Conservation (phyloP, 148 eudicot genomes). For the Linanthus parryae region DNA sequence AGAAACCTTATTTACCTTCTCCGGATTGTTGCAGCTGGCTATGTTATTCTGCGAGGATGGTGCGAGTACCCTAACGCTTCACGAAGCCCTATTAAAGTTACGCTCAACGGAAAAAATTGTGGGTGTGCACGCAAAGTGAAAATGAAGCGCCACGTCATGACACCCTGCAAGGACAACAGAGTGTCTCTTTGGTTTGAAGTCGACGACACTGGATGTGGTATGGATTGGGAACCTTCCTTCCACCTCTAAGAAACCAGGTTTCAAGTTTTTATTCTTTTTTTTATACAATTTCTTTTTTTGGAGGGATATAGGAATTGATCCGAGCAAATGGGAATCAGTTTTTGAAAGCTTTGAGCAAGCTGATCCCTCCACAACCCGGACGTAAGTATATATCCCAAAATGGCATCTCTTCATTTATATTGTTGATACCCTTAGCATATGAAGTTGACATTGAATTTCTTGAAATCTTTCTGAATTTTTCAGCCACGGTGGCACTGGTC, state of each 20-base stretch:
- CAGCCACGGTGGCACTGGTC: conserved; percentile 99
- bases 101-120: conserved; percentile 23
- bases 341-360: conserved; percentile 99
- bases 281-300: conserved; percentile 3
- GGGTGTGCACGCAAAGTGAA: conserved; percentile 18
- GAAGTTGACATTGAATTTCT: not conserved
- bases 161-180: conserved; percentile 43
- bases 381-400: conserved; percentile 35
- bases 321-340: conserved; percentile 92
- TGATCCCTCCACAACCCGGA: conserved; percentile 89
- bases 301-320: conserved; percentile 87
- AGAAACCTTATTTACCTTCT: not conserved
- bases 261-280: not conserved
- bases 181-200: conserved; percentile 86
- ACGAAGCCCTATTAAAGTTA: conserved; percentile 18
- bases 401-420: not conserved
- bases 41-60: conserved; percentile 87
- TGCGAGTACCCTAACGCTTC: conserved; percentile 46
- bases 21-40: conserved; percentile 58
- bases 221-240: conserved; percentile 7
- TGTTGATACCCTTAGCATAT: not conserved
- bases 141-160: conserved; percentile 33
- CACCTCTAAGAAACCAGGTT: not conserved
- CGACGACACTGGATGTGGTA: conserved; percentile 96
- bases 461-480: conserved; percentile 9